These are phyloP conservation scores for Monosporascus ibericus DNA, from an alignment of 2,329 filamentous ascomycete genomes.

Conservation along the genomic window DNA sequence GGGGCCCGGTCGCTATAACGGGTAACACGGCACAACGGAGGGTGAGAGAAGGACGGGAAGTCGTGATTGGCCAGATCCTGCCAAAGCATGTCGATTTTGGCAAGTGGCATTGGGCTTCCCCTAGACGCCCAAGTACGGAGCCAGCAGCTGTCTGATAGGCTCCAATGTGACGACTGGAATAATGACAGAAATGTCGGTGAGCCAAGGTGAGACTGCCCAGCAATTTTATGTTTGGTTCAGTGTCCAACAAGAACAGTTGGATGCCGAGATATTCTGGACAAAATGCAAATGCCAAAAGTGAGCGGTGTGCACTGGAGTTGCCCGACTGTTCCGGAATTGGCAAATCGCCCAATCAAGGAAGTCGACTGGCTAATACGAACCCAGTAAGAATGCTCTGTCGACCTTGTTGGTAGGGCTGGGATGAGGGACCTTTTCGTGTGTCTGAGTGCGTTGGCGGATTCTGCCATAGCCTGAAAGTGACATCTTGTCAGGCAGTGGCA, in stretches of 20 bases:
- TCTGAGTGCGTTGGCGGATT: neutral
- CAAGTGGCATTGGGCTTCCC: neutral
- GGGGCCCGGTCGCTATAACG: neutral
- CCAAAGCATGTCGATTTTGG: neutral
- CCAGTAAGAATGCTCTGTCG: neutral
- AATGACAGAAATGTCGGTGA: conserved; percentile 1
- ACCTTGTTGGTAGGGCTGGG: neutral
- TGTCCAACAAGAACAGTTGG: neutral
- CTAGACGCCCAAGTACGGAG: neutral
- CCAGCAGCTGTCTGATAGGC: neutral
- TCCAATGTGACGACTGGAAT: neutral
- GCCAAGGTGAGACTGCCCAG: neutral
- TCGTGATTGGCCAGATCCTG: neutral
- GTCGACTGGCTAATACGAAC: neutral
- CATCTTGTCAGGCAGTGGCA: neutral
- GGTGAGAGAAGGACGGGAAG: neutral
- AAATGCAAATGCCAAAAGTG: neutral
- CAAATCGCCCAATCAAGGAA: neutral
- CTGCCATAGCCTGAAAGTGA: neutral
- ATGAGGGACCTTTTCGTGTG: neutral
- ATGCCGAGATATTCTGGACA: neutral
- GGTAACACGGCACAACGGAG: neutral
- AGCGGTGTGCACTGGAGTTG: neutral
- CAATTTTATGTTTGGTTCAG: neutral
- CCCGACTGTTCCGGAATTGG: neutral